A percentile compares a stretch with the other conserved stretches of the same genome.
Evolutionary conservation across 164 flowering plant genomes (phyloP).

Genomic region (Magnolia kwangsiensis): DNA sequence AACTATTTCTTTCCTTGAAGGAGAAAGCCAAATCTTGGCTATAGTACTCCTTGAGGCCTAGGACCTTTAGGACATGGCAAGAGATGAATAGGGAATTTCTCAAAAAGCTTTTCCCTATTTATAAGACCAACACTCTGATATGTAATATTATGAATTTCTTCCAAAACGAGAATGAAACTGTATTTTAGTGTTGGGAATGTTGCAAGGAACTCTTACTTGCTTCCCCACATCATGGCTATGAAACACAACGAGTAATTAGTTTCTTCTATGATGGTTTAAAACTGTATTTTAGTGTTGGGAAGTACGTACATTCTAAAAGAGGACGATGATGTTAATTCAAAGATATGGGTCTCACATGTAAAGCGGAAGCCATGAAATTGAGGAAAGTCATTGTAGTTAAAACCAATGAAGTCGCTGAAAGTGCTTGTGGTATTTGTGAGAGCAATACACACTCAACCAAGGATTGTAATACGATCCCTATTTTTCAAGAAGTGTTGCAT

Average conservation of each 20-base stretch:
- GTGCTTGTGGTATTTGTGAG: background rate
- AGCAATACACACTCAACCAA: background rate
- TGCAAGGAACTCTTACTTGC: background rate
- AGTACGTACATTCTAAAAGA: background rate
- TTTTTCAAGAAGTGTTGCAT: background rate
- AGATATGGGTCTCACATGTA: background rate
- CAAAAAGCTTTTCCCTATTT: background rate
- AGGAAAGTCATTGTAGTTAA: background rate
- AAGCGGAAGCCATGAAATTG: background rate
- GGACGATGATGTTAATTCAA: background rate
- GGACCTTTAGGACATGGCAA: background rate
- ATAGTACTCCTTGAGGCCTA: background rate
- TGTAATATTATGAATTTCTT: background rate
- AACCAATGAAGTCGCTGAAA: too few relatives aligned
- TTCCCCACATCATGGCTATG: background rate
- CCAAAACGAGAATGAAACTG: too few relatives aligned
- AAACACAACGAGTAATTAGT: background rate
- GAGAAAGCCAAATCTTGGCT: background rate
- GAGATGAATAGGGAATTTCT: background rate
- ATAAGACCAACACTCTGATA: background rate
- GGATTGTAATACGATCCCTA: background rate
- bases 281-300: too few relatives aligned
- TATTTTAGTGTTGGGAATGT: background rate
- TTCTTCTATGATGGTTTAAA: background rate
- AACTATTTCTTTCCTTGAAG: background rate